phyloP scores from a whole-genome alignment of 345 rosid species.

The Punica granatum region DNA sequence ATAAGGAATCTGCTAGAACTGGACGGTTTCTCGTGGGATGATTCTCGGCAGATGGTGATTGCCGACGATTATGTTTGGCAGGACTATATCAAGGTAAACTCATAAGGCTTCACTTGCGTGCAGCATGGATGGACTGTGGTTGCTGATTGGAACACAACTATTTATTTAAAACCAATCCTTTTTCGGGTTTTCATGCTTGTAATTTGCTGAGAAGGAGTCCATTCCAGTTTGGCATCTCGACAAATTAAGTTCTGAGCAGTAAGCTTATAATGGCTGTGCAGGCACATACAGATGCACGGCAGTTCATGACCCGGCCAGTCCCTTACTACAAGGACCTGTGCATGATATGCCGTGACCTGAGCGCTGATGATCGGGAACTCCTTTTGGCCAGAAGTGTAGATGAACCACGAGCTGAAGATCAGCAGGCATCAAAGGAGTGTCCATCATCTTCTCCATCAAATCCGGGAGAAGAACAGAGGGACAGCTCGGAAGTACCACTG shows the following conservation, averaged over 20 bases:
- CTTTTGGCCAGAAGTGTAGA: constrained; percentile 44
- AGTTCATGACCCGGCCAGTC: constrained; percentile 71
- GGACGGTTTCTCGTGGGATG: constrained; percentile 80
- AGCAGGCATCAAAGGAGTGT: constrained; percentile 18
- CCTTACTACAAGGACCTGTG: constrained; percentile 73
- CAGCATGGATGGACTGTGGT: neutral
- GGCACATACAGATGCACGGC: constrained; percentile 63
- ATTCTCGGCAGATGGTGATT: constrained; percentile 72
- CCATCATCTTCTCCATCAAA: constrained; percentile 24
- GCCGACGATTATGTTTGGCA: constrained; percentile 89
- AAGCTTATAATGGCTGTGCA: constrained; percentile 22
- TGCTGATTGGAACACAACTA: neutral
- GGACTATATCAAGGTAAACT: constrained; percentile 63
- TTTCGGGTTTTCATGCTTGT: neutral
- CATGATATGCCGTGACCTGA: constrained; percentile 42
- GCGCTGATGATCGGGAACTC: constrained; percentile 35
- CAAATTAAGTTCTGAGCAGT: neutral
- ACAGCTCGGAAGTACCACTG: constrained; percentile 14
- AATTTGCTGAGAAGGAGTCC: neutral
- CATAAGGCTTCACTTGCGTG: neutral
- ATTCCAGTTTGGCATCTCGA: neutral
- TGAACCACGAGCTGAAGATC: constrained; percentile 21
- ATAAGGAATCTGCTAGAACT: constrained; percentile 59
- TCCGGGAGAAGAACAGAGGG: constrained; percentile 38
- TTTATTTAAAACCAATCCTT: too few relatives aligned